phyloP scores from a whole-genome alignment of 805 yeast species.

The Spathaspora gorwiae region DNA sequence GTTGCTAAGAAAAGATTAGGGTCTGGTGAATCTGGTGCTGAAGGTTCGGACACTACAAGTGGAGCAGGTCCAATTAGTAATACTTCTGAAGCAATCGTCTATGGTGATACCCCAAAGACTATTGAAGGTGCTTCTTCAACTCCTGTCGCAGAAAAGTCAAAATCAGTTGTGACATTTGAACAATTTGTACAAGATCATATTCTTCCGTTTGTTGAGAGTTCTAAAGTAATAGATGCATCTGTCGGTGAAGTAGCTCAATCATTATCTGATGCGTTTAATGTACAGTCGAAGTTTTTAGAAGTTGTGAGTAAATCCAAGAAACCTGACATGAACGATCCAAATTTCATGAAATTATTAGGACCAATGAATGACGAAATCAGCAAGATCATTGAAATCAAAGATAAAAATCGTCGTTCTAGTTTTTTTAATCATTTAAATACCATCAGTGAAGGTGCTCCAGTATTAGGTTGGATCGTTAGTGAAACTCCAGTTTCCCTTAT shows the following conservation, averaged over 20 bases:
- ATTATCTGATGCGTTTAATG: constrained; percentile 51
- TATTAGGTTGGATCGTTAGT: constrained; percentile 84
- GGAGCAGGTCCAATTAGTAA: constrained; percentile 5
- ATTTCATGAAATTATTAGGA: constrained; percentile 49
- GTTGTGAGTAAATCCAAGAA: constrained; percentile 59
- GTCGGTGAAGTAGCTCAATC: constrained; percentile 52
- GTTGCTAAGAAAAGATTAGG: constrained; percentile 15
- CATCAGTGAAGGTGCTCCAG: constrained; percentile 84
- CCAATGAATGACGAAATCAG: constrained; percentile 66
- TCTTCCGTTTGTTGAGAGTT: constrained; percentile 53
- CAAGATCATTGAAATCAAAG: constrained; percentile 61
- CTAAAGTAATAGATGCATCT: constrained; percentile 51
- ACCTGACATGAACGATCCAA: constrained; percentile 56
- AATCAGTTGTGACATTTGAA: constrained; percentile 51
- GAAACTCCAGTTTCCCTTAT: constrained; percentile 72
- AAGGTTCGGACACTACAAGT: constrained; percentile 9
- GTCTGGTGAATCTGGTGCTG: background rate
- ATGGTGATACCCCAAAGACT: constrained; percentile 1
- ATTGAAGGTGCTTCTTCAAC: constrained; percentile 3
- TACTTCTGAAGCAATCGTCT: constrained; percentile 10
- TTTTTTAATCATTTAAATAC: constrained; percentile 71
- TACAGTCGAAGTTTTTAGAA: constrained; percentile 54
- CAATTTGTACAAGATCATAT: constrained; percentile 48
- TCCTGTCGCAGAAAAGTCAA: constrained; percentile 23
- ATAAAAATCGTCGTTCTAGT: constrained; percentile 64